These are phyloP conservation scores for Colletotrichum siamense DNA, from an alignment of 2,329 filamentous ascomycete genomes.

Conservation along the genomic window DNA sequence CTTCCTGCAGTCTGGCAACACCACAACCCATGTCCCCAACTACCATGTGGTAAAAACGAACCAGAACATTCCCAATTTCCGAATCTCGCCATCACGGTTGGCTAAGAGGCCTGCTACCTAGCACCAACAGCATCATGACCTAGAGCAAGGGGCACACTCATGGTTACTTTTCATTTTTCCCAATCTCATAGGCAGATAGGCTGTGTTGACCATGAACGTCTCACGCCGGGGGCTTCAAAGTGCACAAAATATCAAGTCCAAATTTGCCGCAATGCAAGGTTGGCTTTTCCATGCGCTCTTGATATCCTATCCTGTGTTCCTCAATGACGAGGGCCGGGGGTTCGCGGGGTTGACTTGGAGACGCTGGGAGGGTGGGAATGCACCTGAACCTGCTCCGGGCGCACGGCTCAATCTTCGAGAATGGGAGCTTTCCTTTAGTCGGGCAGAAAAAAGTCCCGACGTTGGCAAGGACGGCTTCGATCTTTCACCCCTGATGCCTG, in stretches of 20 bases:
- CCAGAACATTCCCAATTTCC: neutral
- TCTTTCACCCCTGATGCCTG: neutral
- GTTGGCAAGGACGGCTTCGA: neutral
- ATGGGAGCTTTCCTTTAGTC: neutral
- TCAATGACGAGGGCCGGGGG: accelerated
- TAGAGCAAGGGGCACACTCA: neutral
- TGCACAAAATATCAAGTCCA: neutral
- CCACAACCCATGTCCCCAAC: neutral
- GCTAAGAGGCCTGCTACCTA: accelerated
- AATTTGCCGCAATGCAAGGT: neutral
- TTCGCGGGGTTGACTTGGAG: neutral
- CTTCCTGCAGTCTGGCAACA: neutral
- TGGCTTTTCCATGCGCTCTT: neutral
- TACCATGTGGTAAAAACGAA: neutral
- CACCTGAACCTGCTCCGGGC: neutral
- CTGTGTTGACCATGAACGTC: accelerated
- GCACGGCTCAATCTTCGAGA: neutral
- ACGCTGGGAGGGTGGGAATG: accelerated
- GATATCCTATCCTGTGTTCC: neutral
- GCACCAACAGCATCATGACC: neutral
- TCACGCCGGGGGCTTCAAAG: neutral
- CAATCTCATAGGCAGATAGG: neutral
- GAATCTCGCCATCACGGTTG: neutral
- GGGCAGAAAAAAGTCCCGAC: neutral
- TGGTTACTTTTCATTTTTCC: neutral